Evolutionary conservation across 2,329 filamentous ascomycete species (phyloP), one percentile per base, ranked within the genome.

Genomic region (Pseudodiploospora longispora): DNA sequence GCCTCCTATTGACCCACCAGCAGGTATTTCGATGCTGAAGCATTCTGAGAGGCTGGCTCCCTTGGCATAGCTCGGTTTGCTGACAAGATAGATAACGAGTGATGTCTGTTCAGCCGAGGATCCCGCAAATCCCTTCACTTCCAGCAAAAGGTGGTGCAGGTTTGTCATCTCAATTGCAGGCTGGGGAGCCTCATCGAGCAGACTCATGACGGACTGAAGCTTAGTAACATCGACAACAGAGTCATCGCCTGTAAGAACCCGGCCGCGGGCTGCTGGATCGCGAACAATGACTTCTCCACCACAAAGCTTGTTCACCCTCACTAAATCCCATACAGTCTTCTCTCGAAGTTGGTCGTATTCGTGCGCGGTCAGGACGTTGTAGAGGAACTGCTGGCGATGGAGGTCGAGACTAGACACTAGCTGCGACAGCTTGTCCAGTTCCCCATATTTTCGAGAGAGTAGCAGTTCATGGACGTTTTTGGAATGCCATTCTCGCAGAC

Each of bases 401-500:
- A 88, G 75, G 64, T 96, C 91, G 49, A 98, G 74, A n/a, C 82
- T 80, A 40, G 82, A 78, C 37, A 96, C 85, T 43, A 97, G 75
- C 45, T 78, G 76, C 2, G 88, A 86, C 60, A 97, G 81, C 50
- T 84, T 81, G 55, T 95, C 88, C 44, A 98, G 71, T 43, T 83
- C 78, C 40, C 76, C 70, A 65, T 98, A 98, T 60, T 90, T 82
- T 48, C 88, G 79, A 19, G 82, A 81, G 6, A 98, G 76, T 1
- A 98, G 75, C 27, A 97, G 74, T 60, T 95, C 88, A 66, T 98
- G 94, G 10, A 98, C 75, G 59, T 96, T 94, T 12, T 90, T 95
- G 19, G 93, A 95, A 67, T 98, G 91, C 94, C 93, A 98, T 74
- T 98, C 93, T 55, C 93, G 81, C 50, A 98, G 69, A 61, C 93